phyloP scores from a whole-genome alignment of 2,329 filamentous ascomycete genomes.

The Fusarium clavum region DNA sequence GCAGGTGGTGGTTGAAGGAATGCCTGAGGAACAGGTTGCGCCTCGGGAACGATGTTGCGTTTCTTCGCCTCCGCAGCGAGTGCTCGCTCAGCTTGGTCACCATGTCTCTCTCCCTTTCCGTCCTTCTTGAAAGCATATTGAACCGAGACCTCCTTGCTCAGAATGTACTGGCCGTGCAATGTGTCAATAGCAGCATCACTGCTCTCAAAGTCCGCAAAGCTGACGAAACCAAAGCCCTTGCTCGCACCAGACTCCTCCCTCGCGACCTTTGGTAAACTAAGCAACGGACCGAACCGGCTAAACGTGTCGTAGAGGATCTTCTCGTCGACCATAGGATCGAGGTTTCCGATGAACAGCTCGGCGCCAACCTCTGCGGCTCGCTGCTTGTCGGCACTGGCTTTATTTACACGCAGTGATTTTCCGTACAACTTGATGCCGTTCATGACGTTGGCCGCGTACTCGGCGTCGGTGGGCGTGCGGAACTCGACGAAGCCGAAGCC shows the following conservation, averaged over 20 bases:
- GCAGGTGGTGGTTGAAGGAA: slow-evolving; percentile 63
- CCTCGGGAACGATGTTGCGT: slow-evolving; percentile 88
- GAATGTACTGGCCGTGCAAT: slow-evolving; percentile 96
- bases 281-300: slow-evolving; percentile 86
- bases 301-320: slow-evolving; percentile 96
- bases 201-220: slow-evolving; percentile 91
- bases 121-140: slow-evolving; percentile 99
- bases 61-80: slow-evolving; percentile 93
- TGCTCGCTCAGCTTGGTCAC: slow-evolving; percentile 91
- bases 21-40: slow-evolving; percentile 79
- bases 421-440: slow-evolving; percentile 94
- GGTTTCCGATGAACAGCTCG: slow-evolving; percentile 95
- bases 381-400: slow-evolving; percentile 91
- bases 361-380: slow-evolving; percentile 93
- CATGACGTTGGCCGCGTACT: slow-evolving; percentile 96
- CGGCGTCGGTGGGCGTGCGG: slow-evolving; percentile 92
- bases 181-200: slow-evolving; percentile 91
- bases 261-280: slow-evolving; percentile 89
- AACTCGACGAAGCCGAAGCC: slow-evolving; percentile 99
- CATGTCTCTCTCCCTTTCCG: slow-evolving; percentile 95
- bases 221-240: slow-evolving; percentile 97
- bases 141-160: slow-evolving; percentile 95
- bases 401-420: slow-evolving; percentile 97
- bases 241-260: slow-evolving; percentile 88
- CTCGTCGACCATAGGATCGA: slow-evolving; percentile 94